A percentile compares a stretch with the other conserved stretches of the same genome.
Conservation (phyloP, 2,329 filamentous ascomycete genomes). For the Thelonectria olida region DNA sequence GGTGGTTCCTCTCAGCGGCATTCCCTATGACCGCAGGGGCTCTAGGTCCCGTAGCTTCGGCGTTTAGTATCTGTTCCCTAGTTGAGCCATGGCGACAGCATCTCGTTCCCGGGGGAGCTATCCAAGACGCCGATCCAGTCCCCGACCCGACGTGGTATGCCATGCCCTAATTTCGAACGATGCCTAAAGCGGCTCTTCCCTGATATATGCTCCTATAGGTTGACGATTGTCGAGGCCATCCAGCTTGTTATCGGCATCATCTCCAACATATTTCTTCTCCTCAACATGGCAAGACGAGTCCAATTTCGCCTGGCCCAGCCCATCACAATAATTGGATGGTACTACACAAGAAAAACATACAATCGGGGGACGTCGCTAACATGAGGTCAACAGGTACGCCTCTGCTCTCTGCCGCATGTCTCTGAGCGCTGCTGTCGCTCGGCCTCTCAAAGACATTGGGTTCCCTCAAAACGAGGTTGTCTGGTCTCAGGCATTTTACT, state of each 20-base stretch:
- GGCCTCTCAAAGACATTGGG: slow-evolving; percentile 52
- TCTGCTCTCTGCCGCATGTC: slow-evolving; percentile 73
- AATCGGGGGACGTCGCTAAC: too few species aligned
- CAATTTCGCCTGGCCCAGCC: slow-evolving; percentile 85
- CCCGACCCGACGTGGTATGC: slow-evolving; percentile 75
- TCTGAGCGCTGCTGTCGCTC: slow-evolving; percentile 72
- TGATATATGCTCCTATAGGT: too few species aligned
- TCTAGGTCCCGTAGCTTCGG: slow-evolving; percentile 85
- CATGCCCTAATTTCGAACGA: background rate
- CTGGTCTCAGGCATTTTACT: slow-evolving; percentile 86
- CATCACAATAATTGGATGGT: slow-evolving; percentile 84
- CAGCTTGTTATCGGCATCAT: slow-evolving; percentile 81
- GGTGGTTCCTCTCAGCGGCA: slow-evolving; percentile 71
- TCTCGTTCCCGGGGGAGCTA: slow-evolving; percentile 55
- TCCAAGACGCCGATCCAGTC: slow-evolving; percentile 62
- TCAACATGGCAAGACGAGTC: slow-evolving; percentile 85
- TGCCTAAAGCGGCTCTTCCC: too few species aligned
- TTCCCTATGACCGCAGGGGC: slow-evolving; percentile 86
- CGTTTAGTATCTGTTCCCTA: slow-evolving; percentile 88
- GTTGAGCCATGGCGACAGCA: slow-evolving; percentile 79
- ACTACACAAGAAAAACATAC: too few species aligned
- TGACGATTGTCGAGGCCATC: slow-evolving; percentile 77
- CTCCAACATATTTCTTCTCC: slow-evolving; percentile 82
- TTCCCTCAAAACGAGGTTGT: slow-evolving; percentile 61
- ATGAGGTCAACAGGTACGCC: slow-evolving; percentile 61